Evolutionary conservation across 352 stramenopile genomes (phyloP), one percentile per base, ranked within the genome.

Genomic region (Globisporangium carolinianum): DNA sequence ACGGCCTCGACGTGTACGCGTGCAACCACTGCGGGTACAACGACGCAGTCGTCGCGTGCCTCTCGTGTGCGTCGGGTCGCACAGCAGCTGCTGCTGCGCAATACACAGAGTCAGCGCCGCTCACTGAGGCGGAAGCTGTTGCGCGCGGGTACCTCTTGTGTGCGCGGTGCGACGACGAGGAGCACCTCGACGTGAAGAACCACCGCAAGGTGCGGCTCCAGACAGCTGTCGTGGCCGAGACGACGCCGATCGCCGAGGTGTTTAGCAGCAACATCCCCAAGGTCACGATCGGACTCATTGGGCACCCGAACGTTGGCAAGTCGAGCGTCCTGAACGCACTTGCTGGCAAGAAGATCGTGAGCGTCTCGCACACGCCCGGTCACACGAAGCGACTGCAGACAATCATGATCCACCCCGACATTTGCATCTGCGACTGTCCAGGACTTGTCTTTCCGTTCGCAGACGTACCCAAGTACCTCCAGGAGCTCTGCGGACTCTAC

Each of bases 251-350:
- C 5, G 49, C 63, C 2, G 57, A 69, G 6, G 63, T 70, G 15
- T 62, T 72, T 49, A 63, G 58, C 15, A 61, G 73, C n/a, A 79
- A 76, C 37, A 83, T 78, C 7, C 69, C 69, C 5, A 83, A 77
- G 39, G 69, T 90, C 39, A 95, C 77, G 8, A 89, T 95, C 45
- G 88, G 88, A 47, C 69, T 97, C n/a, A 90, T 95, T 41, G 88
- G 87, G 10, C 83, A 95, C 52, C 86, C 84, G 37, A 95, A 95
- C 60, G 84, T 94, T n/a, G 86, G 86, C 57, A 95, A 95, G 60
- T 93, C 82, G 17, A 94, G 84, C 57, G 78, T 95, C 32, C 67
- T 95, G 35, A 95, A 95, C 49, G 83, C 84, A 7, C 68, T 95
- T 15, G 81, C 79, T 2, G 84, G 83, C 51, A 94, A 93, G 66